These are phyloP conservation scores for Kodamaea sp. DNA, from an alignment of 1,139 yeast species.

Conservation along the genomic window DNA sequence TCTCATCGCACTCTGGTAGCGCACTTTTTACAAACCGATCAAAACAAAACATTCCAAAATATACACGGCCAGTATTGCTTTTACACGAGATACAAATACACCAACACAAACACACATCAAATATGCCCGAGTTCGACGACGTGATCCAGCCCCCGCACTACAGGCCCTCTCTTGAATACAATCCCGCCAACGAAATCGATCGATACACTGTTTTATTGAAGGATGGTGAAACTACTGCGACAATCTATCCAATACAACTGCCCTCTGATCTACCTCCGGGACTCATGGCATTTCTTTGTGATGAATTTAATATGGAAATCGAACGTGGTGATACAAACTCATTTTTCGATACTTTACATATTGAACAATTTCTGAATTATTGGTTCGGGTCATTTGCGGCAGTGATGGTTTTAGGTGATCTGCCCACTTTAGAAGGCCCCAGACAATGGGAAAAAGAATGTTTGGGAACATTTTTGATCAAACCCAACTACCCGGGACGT, in stretches of 20 bases:
- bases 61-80: slow-evolving; percentile 13
- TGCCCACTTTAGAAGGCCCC: slow-evolving; percentile 51
- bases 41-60: slow-evolving; percentile 8
- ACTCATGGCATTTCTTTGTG: slow-evolving; percentile 74
- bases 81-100: slow-evolving; percentile 9
- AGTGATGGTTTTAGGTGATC: slow-evolving; percentile 80
- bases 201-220: slow-evolving; percentile 67
- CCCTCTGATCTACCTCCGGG: slow-evolving; percentile 69
- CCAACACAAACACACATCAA: neutral
- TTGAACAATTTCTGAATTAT: slow-evolving; percentile 70
- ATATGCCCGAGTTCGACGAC: slow-evolving; percentile 39
- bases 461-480: slow-evolving; percentile 76
- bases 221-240: slow-evolving; percentile 89
- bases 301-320: slow-evolving; percentile 90
- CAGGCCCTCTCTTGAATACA: slow-evolving; percentile 34
- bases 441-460: slow-evolving; percentile 90
- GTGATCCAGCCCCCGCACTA: slow-evolving; percentile 33
- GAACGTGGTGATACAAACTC: slow-evolving; percentile 87
- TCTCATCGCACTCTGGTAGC: slow-evolving; percentile 1
- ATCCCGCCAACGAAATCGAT: slow-evolving; percentile 31
- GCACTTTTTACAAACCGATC: neutral
- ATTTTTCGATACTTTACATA: slow-evolving; percentile 69
- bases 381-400: slow-evolving; percentile 90
- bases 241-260: slow-evolving; percentile 78
- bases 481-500: slow-evolving; percentile 90